A percentile compares a stretch with the other conserved stretches of the same genome.
Conservation (phyloP, 495 filamentous ascomycete genomes). For the Neurospora sp. region DNA sequence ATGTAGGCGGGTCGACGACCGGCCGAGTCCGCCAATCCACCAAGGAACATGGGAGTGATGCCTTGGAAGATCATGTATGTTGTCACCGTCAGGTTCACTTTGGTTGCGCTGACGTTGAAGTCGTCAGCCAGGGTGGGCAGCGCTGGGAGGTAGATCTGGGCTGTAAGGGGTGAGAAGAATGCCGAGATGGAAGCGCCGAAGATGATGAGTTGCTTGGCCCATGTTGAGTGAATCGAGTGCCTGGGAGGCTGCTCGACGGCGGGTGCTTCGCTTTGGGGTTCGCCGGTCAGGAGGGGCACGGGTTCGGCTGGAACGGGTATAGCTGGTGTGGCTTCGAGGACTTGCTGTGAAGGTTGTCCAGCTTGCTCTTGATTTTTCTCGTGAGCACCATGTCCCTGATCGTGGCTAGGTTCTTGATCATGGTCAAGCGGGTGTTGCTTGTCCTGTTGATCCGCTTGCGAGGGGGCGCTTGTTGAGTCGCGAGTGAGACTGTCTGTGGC, state of each 20-base stretch:
- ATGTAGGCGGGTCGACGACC: slow-evolving; percentile 49
- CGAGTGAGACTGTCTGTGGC: neutral
- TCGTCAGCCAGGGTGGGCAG: slow-evolving; percentile 44
- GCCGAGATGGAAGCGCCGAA: slow-evolving; percentile 48
- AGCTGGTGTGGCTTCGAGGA: neutral
- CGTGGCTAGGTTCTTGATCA: neutral
- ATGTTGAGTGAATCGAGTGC: slow-evolving; percentile 46
- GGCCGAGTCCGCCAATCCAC: slow-evolving; percentile 42
- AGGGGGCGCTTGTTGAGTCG: neutral
- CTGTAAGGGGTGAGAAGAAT: slow-evolving; percentile 62
- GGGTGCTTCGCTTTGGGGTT: slow-evolving; percentile 3
- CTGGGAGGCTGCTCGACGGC: slow-evolving; percentile 12
- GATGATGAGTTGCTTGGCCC: slow-evolving; percentile 52
- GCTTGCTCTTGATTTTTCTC: neutral
- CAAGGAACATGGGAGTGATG: slow-evolving; percentile 47
- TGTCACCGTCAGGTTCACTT: slow-evolving; percentile 56
- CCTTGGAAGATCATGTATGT: slow-evolving; percentile 53
- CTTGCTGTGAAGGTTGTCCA: slow-evolving; percentile 38
- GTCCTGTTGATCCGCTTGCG: neutral
- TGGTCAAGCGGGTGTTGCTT: neutral
- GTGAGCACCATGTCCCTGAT: neutral
- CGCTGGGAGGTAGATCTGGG: slow-evolving; percentile 63
- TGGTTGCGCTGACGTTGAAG: slow-evolving; percentile 39
- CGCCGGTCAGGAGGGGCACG: neutral
- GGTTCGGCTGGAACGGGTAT: neutral